A percentile compares a stretch with the other conserved stretches of the same genome.
Conservation (phyloP, 139 green algal species). For the Picochlorum sp. region DNA sequence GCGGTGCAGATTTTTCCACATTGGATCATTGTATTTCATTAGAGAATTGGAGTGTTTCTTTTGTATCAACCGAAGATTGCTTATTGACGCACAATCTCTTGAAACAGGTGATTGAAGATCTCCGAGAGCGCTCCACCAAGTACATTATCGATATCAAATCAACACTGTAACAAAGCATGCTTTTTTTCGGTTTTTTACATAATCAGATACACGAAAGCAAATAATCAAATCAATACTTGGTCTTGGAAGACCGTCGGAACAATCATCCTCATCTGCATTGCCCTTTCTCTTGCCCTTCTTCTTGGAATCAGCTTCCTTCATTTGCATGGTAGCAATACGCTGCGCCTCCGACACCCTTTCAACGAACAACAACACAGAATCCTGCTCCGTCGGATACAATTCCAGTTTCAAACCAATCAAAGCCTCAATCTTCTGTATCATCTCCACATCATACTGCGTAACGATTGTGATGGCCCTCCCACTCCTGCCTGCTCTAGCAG, state of each 20-base stretch:
- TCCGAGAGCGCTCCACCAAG: neutral
- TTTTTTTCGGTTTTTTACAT: neutral
- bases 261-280: conserved; percentile 5
- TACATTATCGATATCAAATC: no score
- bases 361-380: conserved; percentile 67
- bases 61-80: neutral
- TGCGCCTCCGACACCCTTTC: conserved; percentile 79
- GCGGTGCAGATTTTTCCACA: conserved; percentile 1
- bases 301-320: conserved; percentile 50
- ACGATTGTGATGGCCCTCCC: conserved; percentile 87
- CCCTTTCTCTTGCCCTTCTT: conserved; percentile 14
- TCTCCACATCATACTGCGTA: conserved; percentile 98
- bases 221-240: neutral
- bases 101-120: neutral
- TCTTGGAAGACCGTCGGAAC: neutral
- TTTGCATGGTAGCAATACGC: conserved; percentile 74
- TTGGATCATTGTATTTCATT: neutral
- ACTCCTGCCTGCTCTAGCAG: conserved; percentile 82
- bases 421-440: conserved; percentile 95
- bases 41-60: conserved; percentile 2
- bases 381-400: conserved; percentile 56
- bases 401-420: conserved; percentile 81
- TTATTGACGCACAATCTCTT: neutral
- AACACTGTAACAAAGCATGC: conserved; percentile 3
- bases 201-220: no score